Evolutionary conservation across 2,329 filamentous ascomycete species (phyloP).

Genomic region (Ophiostoma sp.): DNA sequence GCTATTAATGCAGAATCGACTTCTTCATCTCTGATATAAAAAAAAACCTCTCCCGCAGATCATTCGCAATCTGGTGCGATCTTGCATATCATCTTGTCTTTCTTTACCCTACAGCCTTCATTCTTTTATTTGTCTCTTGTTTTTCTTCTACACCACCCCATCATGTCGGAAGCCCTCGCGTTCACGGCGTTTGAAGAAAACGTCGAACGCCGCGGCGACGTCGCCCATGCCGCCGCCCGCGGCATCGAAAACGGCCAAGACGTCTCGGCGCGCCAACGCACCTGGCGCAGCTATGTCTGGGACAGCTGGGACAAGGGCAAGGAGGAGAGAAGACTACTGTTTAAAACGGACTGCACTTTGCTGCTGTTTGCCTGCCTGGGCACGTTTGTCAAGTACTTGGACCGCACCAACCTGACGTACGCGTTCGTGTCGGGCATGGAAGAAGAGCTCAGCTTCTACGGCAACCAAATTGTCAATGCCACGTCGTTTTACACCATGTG

Average conservation of each 20-base stretch:
- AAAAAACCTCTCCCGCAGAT: background rate
- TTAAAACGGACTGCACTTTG: background rate
- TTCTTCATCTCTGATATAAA: background rate
- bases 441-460: conserved; percentile 45
- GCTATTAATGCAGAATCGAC: background rate
- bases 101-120: background rate
- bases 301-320: conserved; percentile 11
- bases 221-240: background rate
- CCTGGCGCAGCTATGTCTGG: conserved; percentile 1
- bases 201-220: background rate
- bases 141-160: background rate
- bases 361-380: background rate
- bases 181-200: conserved; percentile 5
- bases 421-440: conserved; percentile 50
- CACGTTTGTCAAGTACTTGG: conserved; percentile 48
- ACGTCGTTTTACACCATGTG: conserved; percentile 33
- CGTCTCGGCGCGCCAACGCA: background rate
- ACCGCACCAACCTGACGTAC: conserved; percentile 44
- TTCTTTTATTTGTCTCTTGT: background rate
- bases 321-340: background rate
- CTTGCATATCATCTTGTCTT: background rate
- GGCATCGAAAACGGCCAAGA: conserved; percentile 5
- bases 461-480: conserved; percentile 46
- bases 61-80: background rate
- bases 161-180: background rate